These are phyloP conservation scores for Ascochyta clinopodiicola DNA, from an alignment of 2,329 filamentous ascomycete genomes.

Conservation along the genomic window DNA sequence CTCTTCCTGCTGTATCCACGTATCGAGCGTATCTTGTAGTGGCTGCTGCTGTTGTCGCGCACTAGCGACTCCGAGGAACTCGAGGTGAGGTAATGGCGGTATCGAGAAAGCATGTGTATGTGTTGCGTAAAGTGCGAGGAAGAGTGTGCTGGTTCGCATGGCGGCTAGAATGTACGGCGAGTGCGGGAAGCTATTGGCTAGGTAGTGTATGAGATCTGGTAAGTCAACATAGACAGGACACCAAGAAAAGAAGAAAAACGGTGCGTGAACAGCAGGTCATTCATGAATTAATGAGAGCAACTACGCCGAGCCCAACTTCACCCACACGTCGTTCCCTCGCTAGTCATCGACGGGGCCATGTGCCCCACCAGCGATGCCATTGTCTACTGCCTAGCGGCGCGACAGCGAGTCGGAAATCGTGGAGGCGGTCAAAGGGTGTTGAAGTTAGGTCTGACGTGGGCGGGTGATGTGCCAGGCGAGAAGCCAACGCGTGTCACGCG, in stretches of 20 bases:
- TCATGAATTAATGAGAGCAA: constrained; percentile 9
- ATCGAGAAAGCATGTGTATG: constrained; percentile 40
- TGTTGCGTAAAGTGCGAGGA: constrained; percentile 26
- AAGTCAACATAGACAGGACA: background rate
- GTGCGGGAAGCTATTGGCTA: background rate
- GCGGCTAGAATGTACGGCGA: background rate
- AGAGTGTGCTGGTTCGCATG: constrained; percentile 14
- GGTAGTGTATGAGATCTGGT: background rate
- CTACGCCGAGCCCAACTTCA: constrained; percentile 9
- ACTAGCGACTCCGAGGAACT: constrained; percentile 26
- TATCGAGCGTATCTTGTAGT: constrained; percentile 38
- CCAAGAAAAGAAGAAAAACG: background rate
- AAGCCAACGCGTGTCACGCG: constrained; percentile 14
- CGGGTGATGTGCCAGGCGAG: constrained; percentile 12
- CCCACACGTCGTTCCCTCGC: constrained; percentile 5
- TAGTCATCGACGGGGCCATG: constrained; percentile 13
- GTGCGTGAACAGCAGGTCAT: background rate
- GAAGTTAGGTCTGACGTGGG: constrained; percentile 17
- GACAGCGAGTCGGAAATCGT: constrained; percentile 14
- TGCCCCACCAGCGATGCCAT: constrained; percentile 14
- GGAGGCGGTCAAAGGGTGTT: constrained; percentile 11
- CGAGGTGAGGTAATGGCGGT: constrained; percentile 27
- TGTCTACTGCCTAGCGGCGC: constrained; percentile 8
- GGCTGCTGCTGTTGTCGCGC: constrained; percentile 34
- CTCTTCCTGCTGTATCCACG: constrained; percentile 48